Percentiles rank a stretch among this genome's conserved stretches.
These are phyloP conservation scores for Rhizopogon vulgaris DNA, from an alignment of 768 basidiomycete species.

Conservation along the genomic window DNA sequence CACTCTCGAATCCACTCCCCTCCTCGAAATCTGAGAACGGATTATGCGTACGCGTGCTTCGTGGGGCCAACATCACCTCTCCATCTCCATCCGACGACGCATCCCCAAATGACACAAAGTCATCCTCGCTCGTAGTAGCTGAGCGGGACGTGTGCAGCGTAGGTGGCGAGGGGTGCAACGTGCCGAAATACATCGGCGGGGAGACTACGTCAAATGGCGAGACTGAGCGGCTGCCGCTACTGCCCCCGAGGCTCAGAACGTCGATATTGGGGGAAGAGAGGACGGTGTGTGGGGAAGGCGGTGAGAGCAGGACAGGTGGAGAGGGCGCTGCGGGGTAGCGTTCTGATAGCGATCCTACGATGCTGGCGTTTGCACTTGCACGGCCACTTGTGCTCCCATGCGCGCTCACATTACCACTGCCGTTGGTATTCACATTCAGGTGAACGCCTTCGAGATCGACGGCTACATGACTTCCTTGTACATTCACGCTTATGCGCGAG, in stretches of 20 bases:
- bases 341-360: slow-evolving; percentile 23
- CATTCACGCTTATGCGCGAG: not conserved
- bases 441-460: not conserved
- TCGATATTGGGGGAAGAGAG: slow-evolving; percentile 5
- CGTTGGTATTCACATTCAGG: not conserved
- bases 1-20: not conserved
- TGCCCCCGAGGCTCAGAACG: not conserved
- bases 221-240: not conserved
- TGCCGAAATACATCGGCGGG: not conserved
- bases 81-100: not conserved
- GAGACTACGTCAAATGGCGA: not conserved
- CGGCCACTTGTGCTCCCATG: not conserved
- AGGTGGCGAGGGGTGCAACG: not conserved
- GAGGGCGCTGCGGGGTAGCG: slow-evolving; percentile 24
- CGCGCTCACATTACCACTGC: not conserved
- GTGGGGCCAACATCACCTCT: not conserved
- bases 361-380: not conserved
- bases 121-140: not conserved
- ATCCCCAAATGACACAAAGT: not conserved
- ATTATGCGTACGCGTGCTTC: not conserved
- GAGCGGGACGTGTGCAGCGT: not conserved
- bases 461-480: not conserved
- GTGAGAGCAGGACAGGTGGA: slow-evolving; percentile 22
- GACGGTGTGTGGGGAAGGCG: slow-evolving; percentile 10
- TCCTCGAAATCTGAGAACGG: not conserved